Evolutionary conservation across 1,139 yeast species (phyloP), one percentile per base, ranked within the genome.

Genomic region (Yamadazyma sp.): DNA sequence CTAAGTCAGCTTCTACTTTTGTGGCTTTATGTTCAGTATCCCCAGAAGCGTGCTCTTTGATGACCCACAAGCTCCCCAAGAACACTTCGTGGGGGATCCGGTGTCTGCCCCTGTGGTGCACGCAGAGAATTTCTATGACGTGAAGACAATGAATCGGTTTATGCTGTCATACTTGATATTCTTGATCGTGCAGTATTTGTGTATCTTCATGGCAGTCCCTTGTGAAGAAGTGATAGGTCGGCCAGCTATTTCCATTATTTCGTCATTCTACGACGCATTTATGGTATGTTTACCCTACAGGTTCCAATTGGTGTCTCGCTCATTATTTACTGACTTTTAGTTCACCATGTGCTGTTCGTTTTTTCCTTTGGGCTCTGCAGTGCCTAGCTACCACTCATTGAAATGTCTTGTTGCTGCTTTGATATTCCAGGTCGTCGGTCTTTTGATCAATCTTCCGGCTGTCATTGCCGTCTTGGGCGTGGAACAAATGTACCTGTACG

Each of bases 171-270:
- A 66, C 46, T 46, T 69, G 18, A 53, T 57, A 0, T 50, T 61
- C 17, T 55, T 75, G 43, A 44, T 71, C 25, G 43, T 58, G 1
- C 75, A 74, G 46, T 67, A 75, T 38, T 46, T 71, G 3, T 51
- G 63, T 23, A 60, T 69, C 31, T 75, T 68, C 45, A 54, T 62
- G 16, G 62, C 67, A 2, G 65, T 72, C 26, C 77, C 79, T 1
- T 69, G 69, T 44, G 72, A 73, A 16, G 66, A 61, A 14, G 63
- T 75, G 7, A 62, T 59, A 24, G 63, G 71, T 38, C 53, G 75
- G 20, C 79, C 80, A 0, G 39, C 55, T 1, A 48, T 64, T 2
- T 46, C 56, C 3, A 43, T 62, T 1, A 45, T 70, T 2, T 59
- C 67, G 4, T 51, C 54, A 24, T 40, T 62, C n/a, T 62, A 49